These are phyloP conservation scores for Annulohypoxylon truncatum DNA, from an alignment of 2,329 filamentous ascomycete genomes.

Conservation along the genomic window DNA sequence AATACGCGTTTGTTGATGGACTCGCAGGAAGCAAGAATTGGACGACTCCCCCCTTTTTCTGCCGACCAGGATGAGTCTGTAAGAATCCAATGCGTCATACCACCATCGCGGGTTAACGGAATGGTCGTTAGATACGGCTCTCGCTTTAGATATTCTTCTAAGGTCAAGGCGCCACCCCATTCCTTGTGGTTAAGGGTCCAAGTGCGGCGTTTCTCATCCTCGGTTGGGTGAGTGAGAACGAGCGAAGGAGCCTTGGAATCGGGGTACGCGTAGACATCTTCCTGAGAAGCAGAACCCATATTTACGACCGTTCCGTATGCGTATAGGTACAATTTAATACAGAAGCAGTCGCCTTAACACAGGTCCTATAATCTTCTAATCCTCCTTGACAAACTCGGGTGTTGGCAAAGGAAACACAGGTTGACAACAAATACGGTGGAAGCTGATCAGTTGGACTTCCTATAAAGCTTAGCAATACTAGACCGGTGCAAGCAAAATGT, in stretches of 20 bases:
- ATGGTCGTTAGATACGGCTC: constrained; percentile 68
- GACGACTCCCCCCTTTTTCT: constrained; percentile 53
- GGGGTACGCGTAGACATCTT: constrained; percentile 47
- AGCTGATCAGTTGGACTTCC: not conserved
- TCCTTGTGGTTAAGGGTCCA: constrained; percentile 67
- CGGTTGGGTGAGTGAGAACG: constrained; percentile 67
- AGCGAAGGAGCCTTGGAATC: constrained; percentile 53
- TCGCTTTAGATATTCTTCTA: constrained; percentile 68
- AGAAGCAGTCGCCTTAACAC: not conserved
- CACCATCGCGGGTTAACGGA: constrained; percentile 67
- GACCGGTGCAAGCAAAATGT: not conserved
- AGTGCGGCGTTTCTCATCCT: constrained; percentile 63
- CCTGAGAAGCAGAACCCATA: constrained; percentile 50
- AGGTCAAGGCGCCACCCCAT: constrained; percentile 69
- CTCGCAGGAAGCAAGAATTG: constrained; percentile 73
- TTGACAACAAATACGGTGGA: not conserved
- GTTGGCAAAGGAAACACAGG: not conserved
- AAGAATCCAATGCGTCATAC: constrained; percentile 73
- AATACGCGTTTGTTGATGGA: constrained; percentile 70
- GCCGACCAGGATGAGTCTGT: constrained; percentile 54
- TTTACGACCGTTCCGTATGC: constrained; percentile 9
- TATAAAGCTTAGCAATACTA: constrained; percentile 27
- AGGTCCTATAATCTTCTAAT: not conserved
- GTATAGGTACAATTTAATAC: not conserved
- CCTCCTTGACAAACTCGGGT: not conserved